Percentiles rank a stretch among this genome's conserved stretches.
These are phyloP conservation scores for Podochytrium sp. DNA, from an alignment of 192 early-diverging fungal species.

Conservation along the genomic window DNA sequence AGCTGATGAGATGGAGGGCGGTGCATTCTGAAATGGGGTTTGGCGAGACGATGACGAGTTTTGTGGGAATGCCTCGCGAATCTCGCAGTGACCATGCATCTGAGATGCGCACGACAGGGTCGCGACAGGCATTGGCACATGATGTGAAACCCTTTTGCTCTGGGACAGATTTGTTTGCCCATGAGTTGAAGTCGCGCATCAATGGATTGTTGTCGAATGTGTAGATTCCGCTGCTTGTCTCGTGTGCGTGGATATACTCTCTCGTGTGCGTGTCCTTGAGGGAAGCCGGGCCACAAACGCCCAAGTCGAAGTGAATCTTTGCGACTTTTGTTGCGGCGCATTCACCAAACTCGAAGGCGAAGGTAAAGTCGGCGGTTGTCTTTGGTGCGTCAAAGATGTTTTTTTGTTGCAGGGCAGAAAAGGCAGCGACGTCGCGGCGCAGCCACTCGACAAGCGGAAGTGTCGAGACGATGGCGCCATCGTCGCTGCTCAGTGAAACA, in stretches of 20 bases:
- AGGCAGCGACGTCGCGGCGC: neutral
- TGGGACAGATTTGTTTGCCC: constrained; percentile 12
- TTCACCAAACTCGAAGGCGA: constrained; percentile 18
- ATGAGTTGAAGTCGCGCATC: neutral
- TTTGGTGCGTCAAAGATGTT: neutral
- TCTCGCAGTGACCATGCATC: constrained; percentile 13
- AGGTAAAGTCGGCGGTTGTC: neutral
- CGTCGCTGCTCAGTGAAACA: neutral
- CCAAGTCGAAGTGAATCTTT: constrained; percentile 1
- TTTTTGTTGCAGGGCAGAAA: neutral
- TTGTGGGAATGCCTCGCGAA: constrained; percentile 12
- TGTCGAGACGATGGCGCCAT: neutral
- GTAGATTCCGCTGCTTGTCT: neutral
- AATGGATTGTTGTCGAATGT: neutral
- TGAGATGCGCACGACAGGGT: constrained; percentile 4
- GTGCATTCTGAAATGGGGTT: constrained; percentile 12
- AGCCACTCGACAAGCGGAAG: constrained; percentile 2
- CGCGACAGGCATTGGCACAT: neutral
- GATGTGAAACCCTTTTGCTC: neutral
- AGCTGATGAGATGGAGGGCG: constrained; percentile 10
- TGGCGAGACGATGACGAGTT: constrained; percentile 6
- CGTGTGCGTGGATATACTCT: neutral
- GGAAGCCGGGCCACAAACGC: neutral
- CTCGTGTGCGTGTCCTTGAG: neutral
- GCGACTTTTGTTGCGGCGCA: neutral